Evolutionary conservation across 306 rosid species (phyloP), one percentile per base, ranked within the genome.

Genomic region (Herpetospermum pedunculosum): DNA sequence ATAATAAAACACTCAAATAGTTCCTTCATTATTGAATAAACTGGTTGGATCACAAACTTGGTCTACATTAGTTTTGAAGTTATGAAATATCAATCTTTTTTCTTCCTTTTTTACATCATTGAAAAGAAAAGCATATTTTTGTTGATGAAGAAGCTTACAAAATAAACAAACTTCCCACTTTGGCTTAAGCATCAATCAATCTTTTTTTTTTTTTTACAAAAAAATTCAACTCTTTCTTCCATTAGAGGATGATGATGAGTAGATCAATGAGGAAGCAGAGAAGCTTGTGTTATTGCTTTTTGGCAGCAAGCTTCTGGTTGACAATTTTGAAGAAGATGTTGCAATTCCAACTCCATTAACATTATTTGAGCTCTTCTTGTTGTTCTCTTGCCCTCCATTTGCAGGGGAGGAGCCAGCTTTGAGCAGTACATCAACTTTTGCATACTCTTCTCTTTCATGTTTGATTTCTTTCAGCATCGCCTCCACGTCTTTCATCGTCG

Each of bases 391-490:
- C 28, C 35, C 49, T 29, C 72, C 70, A 40, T 79, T 81, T 11
- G 85, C 83, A 3, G 96, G 91, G 18, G 95, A 88, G 13, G 68
- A 32, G 6, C 68, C 41, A 16, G 86, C 87, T 78, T 94, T 91
- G 55, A 91, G 83, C 64, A 94, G 95, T 74, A 80, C 82, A 78
- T 91, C 98, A 69, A 94, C 88, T 80, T 94, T 91, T 28, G 95
- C 98, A 77, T 84, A 89, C 43, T 91, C 98, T 59, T 91, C 97
- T 41, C 94, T 85, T 63, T 93, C 98, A 68, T 91, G 88, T 52
- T 79, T 89, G 63, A 91, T 88, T 59, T 89, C 98, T 74, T 89
- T 89, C 29, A 93, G 88, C 98, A 93, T 93, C 41, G 97, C 96
- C 0, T 89, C 87, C 5, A 91, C 90, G 69, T 94, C 98, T 84